Base-by-base conservation (phyloP, 2,329 filamentous ascomycete species). In the Colletotrichum agaves region DNA sequence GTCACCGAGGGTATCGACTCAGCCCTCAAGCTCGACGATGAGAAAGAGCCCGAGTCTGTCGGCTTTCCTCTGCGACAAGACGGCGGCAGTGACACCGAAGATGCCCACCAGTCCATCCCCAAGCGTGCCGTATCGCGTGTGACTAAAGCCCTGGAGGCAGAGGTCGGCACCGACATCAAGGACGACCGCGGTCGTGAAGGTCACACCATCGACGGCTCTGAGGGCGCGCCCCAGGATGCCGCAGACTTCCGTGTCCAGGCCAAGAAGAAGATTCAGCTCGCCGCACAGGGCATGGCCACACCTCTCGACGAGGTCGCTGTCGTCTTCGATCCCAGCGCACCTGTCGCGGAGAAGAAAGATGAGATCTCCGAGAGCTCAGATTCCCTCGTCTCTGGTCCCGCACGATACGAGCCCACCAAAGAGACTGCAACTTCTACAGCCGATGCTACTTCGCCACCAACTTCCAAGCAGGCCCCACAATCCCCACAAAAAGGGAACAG, bases 1-100 rank as follows among this genome's bases (percentile, higher is more conserved):
- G 68, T 83, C 61, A 73, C 79, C 4, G 75, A 76, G 27, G 78
- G 75, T 13, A 72, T 83, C 11, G 79, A 78, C 53, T 70, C 73
- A 5, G 75, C 74, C 0, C 74, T 81, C 23, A 74, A 75, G 19
- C 65, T 81, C 0, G 74, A 79, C 3, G 71, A 74, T 7, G 66
- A 73, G 7, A 71, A 73, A 1, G 69, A 68, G 15, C n/a, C 33
- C 1, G 61, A 60, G 3, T 31, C 41, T 19, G 50, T 47, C 13
- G 63, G 19, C 4, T 15, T 15, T 3, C 31, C 63, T 12, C 3
- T 44, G 4, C 33, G 50, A 4, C 27, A 56, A 15, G 52, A 53
- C 13, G 37, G 37, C 17, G 41, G 19, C 12, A 64, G 61, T 23
- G 47, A 53, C 17, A 49, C 46, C 4, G 55, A 55, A 17, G 55